phyloP scores from a whole-genome alignment of 352 stramenopile species.

The Globisporangium polare region DNA sequence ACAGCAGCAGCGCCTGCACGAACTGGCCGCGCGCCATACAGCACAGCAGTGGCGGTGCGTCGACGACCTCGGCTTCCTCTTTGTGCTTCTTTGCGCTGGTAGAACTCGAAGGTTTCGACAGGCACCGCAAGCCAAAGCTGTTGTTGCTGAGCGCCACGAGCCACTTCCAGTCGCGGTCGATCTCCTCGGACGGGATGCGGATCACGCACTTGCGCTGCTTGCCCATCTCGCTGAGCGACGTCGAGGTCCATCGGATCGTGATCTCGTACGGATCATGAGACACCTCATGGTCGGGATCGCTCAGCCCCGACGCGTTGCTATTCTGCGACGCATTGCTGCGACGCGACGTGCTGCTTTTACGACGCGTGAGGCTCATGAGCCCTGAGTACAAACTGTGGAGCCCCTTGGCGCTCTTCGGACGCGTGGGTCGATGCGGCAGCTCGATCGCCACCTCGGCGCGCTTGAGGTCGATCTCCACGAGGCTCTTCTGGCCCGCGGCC shows the following conservation, averaged over 20 bases:
- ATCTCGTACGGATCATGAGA: conserved; percentile 15
- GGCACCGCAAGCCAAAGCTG: conserved; percentile 37
- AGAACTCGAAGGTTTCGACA: conserved; percentile 18
- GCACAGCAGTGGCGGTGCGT: conserved; percentile 39
- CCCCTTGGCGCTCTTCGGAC: conserved; percentile 4
- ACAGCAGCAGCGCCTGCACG: conserved; percentile 66
- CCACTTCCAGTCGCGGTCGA: conserved; percentile 62
- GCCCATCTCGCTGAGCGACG: neutral
- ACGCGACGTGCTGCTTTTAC: conserved; percentile 8
- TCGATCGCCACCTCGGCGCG: conserved; percentile 31
- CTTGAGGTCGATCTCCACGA: conserved; percentile 36
- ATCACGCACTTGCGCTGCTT: conserved; percentile 20
- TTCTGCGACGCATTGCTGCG: conserved; percentile 8
- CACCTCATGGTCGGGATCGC: conserved; percentile 8
- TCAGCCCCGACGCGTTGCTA: conserved; percentile 10
- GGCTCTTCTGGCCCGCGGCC: conserved; percentile 4
- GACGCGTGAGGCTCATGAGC: conserved; percentile 8
- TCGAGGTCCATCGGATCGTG: conserved; percentile 15
- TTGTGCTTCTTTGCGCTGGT: neutral
- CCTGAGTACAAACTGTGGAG: conserved; percentile 9
- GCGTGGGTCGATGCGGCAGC: conserved; percentile 19
- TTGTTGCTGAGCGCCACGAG: conserved; percentile 57
- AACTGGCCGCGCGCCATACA: conserved; percentile 71
- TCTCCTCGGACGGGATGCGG: conserved; percentile 45
- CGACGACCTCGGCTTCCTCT: neutral